These are phyloP conservation scores for Epichloe brachyelytri DNA, from an alignment of 2,329 filamentous ascomycete genomes.

Conservation along the genomic window DNA sequence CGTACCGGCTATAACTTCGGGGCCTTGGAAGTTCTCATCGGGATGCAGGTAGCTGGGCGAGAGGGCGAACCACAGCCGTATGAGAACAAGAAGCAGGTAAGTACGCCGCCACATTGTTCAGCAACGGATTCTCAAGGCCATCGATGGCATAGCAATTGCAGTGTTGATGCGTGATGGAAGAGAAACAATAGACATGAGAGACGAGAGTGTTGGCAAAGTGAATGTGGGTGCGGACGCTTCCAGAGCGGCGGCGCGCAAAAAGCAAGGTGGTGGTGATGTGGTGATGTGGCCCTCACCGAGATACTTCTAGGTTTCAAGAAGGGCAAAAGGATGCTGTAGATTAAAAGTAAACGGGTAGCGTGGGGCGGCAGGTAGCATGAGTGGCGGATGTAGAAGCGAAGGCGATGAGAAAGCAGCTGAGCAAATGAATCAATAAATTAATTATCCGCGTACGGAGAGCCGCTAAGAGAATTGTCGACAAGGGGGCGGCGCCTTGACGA, in stretches of 20 bases:
- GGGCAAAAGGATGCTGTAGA: neutral
- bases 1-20: conserved; percentile 91
- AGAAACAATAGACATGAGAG: conserved; percentile 9
- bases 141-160: conserved; percentile 15
- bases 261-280: neutral
- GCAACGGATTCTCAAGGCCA: conserved; percentile 5
- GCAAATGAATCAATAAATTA: neutral
- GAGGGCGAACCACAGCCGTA: conserved; percentile 87
- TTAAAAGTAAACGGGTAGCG: neutral
- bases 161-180: conserved; percentile 8
- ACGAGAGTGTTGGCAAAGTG: conserved; percentile 3
- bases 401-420: neutral
- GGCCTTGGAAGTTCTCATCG: conserved; percentile 97
- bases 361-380: neutral
- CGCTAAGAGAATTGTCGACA: conserved; percentile 1
- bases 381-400: neutral
- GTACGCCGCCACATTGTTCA: conserved; percentile 74
- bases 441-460: neutral
- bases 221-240: conserved; percentile 2
- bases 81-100: conserved; percentile 71
- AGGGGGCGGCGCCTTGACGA: neutral
- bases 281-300: neutral
- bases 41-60: conserved; percentile 95
- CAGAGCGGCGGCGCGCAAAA: conserved; percentile 5
- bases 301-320: neutral